phyloP scores from a whole-genome alignment of 2,329 filamentous ascomycete genomes.

The Alternaria atra region DNA sequence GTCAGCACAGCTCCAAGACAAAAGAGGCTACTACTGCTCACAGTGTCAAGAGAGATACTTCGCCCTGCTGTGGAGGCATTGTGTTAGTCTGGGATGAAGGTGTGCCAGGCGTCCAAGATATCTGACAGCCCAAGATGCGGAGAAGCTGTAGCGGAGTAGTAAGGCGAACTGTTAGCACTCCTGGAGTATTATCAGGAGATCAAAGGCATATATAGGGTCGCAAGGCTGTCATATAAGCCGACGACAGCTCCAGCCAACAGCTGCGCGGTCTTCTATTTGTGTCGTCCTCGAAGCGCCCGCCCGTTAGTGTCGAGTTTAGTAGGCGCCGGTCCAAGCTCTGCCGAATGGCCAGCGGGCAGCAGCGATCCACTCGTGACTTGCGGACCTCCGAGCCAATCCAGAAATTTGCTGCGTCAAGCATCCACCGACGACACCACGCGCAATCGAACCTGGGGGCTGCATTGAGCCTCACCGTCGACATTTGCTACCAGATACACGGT shows the following conservation, averaged over 20 bases:
- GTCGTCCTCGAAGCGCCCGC: slow-evolving; percentile 48
- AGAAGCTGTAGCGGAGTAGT: slow-evolving; percentile 8
- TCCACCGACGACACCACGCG: slow-evolving; percentile 27
- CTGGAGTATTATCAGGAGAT: slow-evolving; percentile 17
- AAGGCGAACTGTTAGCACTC: slow-evolving; percentile 22
- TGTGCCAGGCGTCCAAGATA: slow-evolving; percentile 18
- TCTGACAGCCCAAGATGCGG: slow-evolving; percentile 12
- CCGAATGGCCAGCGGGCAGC: slow-evolving; percentile 21
- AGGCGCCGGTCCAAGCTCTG: slow-evolving; percentile 29
- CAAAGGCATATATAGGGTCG: slow-evolving; percentile 29
- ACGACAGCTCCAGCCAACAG: slow-evolving; percentile 25
- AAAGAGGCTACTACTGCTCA: slow-evolving; percentile 39
- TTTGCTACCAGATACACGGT: neutral
- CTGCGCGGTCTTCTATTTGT: slow-evolving; percentile 43
- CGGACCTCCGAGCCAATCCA: slow-evolving; percentile 39
- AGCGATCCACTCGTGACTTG: slow-evolving; percentile 32
- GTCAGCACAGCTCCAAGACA: slow-evolving; percentile 19
- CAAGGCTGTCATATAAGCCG: slow-evolving; percentile 22
- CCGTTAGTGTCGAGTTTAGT: slow-evolving; percentile 26
- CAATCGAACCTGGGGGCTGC: slow-evolving; percentile 33
- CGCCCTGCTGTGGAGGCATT: slow-evolving; percentile 60
- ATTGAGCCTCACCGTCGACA: slow-evolving; percentile 11
- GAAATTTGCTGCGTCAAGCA: slow-evolving; percentile 40
- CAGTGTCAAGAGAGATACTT: slow-evolving; percentile 59
- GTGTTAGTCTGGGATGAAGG: slow-evolving; percentile 22